Conservation (phyloP, 1,284 basidiomycete species). For the Cystodermella granulosa region DNA sequence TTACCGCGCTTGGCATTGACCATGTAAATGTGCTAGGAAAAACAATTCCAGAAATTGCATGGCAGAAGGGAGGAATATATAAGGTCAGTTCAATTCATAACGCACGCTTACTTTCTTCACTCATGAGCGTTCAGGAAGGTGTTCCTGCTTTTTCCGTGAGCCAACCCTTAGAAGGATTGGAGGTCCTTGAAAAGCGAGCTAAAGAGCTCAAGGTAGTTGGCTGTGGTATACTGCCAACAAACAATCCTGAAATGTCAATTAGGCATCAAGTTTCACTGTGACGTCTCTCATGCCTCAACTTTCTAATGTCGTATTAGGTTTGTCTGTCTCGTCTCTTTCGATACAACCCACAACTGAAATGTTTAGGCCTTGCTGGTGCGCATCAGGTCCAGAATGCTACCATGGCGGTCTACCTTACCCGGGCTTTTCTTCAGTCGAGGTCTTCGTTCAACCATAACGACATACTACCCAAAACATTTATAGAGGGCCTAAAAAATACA, state of each 20-base stretch:
- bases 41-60: slow-evolving; percentile 86
- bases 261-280: slow-evolving; percentile 67
- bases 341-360: slow-evolving; percentile 3
- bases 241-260: not conserved
- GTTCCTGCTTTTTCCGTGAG: slow-evolving; percentile 82
- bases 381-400: slow-evolving; percentile 91
- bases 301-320: slow-evolving; percentile 60
- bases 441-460: slow-evolving; percentile 25
- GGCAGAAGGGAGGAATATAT: slow-evolving; percentile 96
- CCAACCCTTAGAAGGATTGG: slow-evolving; percentile 67
- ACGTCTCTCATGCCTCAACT: slow-evolving; percentile 49
- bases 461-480: slow-evolving; percentile 51
- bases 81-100: slow-evolving; percentile 51
- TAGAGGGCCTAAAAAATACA: slow-evolving; percentile 63
- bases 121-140: slow-evolving; percentile 48
- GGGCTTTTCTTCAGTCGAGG: slow-evolving; percentile 58
- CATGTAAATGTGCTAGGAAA: slow-evolving; percentile 89
- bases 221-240: not conserved
- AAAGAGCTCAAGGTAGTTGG: slow-evolving; percentile 57
- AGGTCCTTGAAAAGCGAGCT: slow-evolving; percentile 65
- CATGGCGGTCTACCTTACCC: slow-evolving; percentile 76
- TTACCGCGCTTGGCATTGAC: slow-evolving; percentile 89
- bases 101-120: slow-evolving; percentile 1
- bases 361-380: slow-evolving; percentile 73
- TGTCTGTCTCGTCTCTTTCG: slow-evolving; percentile 11